Conservation (phyloP, 257 asterid species). For the Solanum pinnatisectum region DNA sequence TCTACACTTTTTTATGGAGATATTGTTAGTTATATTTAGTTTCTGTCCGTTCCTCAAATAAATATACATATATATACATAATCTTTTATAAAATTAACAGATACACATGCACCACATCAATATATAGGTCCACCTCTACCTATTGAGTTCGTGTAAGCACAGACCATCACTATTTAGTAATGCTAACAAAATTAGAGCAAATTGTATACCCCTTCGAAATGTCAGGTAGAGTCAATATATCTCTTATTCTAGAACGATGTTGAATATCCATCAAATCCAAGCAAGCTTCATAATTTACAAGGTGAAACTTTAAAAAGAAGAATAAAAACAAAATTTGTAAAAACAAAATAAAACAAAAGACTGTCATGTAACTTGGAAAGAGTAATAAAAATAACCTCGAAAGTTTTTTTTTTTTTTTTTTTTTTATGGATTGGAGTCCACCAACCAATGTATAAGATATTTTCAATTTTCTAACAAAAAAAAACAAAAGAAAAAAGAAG, state of each 20-base stretch:
- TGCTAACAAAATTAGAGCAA: neutral
- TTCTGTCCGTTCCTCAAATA: neutral
- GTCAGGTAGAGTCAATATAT: neutral
- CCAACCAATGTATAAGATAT: neutral
- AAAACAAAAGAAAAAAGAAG: neutral
- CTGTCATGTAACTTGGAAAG: neutral
- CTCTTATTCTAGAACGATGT: neutral
- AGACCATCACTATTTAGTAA: too few relatives aligned
- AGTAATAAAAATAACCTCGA: neutral
- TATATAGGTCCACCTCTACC: accelerated
- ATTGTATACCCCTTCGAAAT: neutral
- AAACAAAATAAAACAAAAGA: neutral
- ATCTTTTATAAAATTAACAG: accelerated
- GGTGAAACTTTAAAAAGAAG: neutral
- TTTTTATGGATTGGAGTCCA: neutral
- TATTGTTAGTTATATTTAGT: too few relatives aligned
- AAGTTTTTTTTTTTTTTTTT: neutral
- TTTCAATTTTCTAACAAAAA: neutral
- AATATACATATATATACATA: too few relatives aligned
- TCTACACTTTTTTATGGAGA: too few relatives aligned
- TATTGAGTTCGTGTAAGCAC: neutral
- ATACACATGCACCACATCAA: too few relatives aligned
- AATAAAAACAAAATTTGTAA: neutral
- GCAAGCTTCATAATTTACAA: neutral
- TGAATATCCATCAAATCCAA: neutral